Base-by-base conservation (phyloP, 257 asterid species). In the Lantana camara region DNA sequence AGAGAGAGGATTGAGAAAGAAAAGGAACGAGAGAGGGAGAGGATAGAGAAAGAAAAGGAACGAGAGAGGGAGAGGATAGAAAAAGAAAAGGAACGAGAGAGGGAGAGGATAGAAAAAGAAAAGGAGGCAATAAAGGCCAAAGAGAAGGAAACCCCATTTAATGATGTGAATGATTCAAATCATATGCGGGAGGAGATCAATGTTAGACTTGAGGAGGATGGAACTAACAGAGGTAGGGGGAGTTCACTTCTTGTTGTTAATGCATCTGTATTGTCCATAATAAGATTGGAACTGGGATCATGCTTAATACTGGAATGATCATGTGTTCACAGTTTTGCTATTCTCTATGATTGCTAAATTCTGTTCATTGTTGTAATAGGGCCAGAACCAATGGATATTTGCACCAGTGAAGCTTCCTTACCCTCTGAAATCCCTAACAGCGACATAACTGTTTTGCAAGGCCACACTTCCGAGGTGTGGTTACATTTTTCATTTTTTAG, bases 401-500 rank as follows among this genome's bases (percentile, higher is more conserved):
- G 84, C 70, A 35, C 81, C 13, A 78, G 68, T 71, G 67, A 73
- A 27, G 59, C 77, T 63, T 66, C 87, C 53, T 37, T 73, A 64
- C 77, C 87, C 52, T 66, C 57, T 72, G 89, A 83, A 68, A 83
- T 86, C 56, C 79, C 74, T 7, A 76, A 62, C 72, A 73, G 77
- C 68, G 89, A 82, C 70, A 79, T 78, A 50, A 70, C 72, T 35
- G 80, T 82, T 63, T 62, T 86, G 79, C 85, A 84, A 70, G 95
- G 95, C 68, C 95, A 86, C 73, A 74, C 91, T 46, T 84, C 95
- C 10, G 95, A 86, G 95, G 95, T 86, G 47, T 44, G 70, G 42
- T 50, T 70, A 57, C 50, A 47, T 53, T 45, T 35, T 55, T 44
- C 41, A 14, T 44, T 19, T 40, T 23, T 40, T 14, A 6, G 14